phyloP scores from a whole-genome alignment of 805 yeast genomes.

The Clavispora carvajalis region DNA sequence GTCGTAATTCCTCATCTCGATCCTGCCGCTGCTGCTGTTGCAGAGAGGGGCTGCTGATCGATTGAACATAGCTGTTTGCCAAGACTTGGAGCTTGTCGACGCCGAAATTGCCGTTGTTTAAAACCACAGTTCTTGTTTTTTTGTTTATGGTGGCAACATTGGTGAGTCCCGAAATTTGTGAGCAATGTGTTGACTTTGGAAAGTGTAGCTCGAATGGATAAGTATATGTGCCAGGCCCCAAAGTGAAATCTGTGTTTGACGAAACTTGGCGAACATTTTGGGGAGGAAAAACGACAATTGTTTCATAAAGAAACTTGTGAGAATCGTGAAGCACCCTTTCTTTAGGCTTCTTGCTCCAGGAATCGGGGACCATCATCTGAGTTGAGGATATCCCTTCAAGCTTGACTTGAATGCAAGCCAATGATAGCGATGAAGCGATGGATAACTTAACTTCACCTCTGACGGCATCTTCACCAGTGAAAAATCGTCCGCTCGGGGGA shows the following conservation, averaged over 20 bases:
- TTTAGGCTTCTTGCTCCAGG: background rate
- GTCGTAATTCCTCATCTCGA: background rate
- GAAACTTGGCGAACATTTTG: slow-evolving; percentile 41
- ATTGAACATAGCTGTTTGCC: slow-evolving; percentile 11
- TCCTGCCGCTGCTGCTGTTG: background rate
- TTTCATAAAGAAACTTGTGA: slow-evolving; percentile 47
- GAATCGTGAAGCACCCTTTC: slow-evolving; percentile 24
- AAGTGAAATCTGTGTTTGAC: slow-evolving; percentile 38
- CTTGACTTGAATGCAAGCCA: slow-evolving; percentile 47
- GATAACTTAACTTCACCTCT: slow-evolving; percentile 36
- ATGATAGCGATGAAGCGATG: slow-evolving; percentile 36
- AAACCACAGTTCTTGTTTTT: slow-evolving; percentile 22
- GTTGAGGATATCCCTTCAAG: slow-evolving; percentile 45
- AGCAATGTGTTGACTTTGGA: slow-evolving; percentile 40
- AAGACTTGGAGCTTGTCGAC: slow-evolving; percentile 12
- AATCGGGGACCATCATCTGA: slow-evolving; percentile 24
- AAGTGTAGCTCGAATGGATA: slow-evolving; percentile 46
- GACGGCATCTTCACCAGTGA: slow-evolving; percentile 43
- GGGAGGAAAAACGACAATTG: slow-evolving; percentile 49
- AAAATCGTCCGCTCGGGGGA: slow-evolving; percentile 26
- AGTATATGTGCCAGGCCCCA: slow-evolving; percentile 46
- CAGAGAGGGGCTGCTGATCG: background rate
- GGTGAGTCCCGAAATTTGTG: slow-evolving; percentile 28
- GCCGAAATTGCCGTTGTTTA: slow-evolving; percentile 31
- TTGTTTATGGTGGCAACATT: slow-evolving; percentile 28